phyloP scores from a whole-genome alignment of 2,329 filamentous ascomycete genomes.

The Aquanectria penicillioides region DNA sequence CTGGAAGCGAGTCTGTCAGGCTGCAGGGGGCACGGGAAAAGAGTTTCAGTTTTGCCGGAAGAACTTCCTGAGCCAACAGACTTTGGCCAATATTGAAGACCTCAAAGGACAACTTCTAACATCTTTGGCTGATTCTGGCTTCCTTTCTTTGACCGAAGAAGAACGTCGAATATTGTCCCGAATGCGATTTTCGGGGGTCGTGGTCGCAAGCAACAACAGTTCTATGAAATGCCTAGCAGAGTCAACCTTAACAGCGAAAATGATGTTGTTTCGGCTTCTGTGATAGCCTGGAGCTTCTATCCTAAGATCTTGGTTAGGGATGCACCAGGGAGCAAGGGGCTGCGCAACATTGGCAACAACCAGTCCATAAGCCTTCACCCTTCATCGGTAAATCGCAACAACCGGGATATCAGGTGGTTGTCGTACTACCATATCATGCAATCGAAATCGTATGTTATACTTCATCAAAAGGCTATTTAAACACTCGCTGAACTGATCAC shows the following conservation, averaged over 20 bases:
- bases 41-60: slow-evolving; percentile 94
- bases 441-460: slow-evolving; percentile 72
- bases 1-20: slow-evolving; percentile 86
- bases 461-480: not conserved
- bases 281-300: slow-evolving; percentile 95
- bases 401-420: slow-evolving; percentile 77
- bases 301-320: slow-evolving; percentile 90
- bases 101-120: slow-evolving; percentile 91
- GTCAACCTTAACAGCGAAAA: slow-evolving; percentile 82
- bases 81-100: slow-evolving; percentile 91
- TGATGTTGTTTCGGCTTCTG: slow-evolving; percentile 80
- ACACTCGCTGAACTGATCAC: slow-evolving; percentile 34
- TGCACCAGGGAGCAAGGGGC: slow-evolving; percentile 74
- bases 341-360: slow-evolving; percentile 93
- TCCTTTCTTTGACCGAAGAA: slow-evolving; percentile 77
- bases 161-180: slow-evolving; percentile 77
- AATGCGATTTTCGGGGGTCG: slow-evolving; percentile 66
- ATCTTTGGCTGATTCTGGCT: slow-evolving; percentile 85
- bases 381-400: slow-evolving; percentile 85
- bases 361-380: slow-evolving; percentile 89
- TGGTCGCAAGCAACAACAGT: slow-evolving; percentile 73
- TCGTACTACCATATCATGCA: slow-evolving; percentile 99
- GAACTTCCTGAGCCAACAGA: slow-evolving; percentile 91
- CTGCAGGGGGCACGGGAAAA: slow-evolving; percentile 68
- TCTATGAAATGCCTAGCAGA: slow-evolving; percentile 83